phyloP scores from a whole-genome alignment of 495 filamentous ascomycete species.

The Xylaria acuta region DNA sequence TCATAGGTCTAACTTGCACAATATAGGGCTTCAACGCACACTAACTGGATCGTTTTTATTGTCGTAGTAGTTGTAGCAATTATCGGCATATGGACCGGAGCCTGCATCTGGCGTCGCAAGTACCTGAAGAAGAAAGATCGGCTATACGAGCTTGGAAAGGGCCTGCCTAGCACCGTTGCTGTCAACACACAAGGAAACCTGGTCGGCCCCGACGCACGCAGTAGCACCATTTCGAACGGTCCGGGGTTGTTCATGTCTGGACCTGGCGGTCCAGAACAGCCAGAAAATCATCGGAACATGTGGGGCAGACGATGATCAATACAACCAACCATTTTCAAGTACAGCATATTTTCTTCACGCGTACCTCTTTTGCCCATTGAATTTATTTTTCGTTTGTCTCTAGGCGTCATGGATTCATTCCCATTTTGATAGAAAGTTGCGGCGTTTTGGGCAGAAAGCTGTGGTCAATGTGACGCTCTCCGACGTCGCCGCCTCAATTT shows the following conservation, averaged over 20 bases:
- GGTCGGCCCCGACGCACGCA: slow-evolving; percentile 38
- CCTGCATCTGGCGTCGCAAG: slow-evolving; percentile 57
- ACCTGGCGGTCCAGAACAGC: slow-evolving; percentile 29
- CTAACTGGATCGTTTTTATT: slow-evolving; percentile 63
- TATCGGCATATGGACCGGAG: slow-evolving; percentile 58
- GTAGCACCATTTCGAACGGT: slow-evolving; percentile 33
- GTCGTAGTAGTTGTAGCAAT: slow-evolving; percentile 60
- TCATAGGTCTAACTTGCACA: background rate
- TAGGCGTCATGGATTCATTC: slow-evolving; percentile 18
- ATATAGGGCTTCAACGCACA: slow-evolving; percentile 56
- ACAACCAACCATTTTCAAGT: background rate
- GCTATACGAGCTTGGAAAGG: slow-evolving; percentile 54
- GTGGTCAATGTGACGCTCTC: background rate
- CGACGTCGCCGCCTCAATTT: background rate
- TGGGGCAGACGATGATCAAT: slow-evolving; percentile 21
- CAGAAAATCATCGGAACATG: slow-evolving; percentile 30
- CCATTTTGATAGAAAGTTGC: slow-evolving; percentile 16
- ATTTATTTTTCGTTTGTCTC: background rate
- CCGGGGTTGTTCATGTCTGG: slow-evolving; percentile 41
- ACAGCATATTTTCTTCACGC: background rate
- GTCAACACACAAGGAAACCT: slow-evolving; percentile 43
- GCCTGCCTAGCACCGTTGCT: slow-evolving; percentile 40
- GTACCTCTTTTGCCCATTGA: background rate
- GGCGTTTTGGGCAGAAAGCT: slow-evolving; percentile 16
- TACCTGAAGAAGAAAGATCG: slow-evolving; percentile 60